Conservation (phyloP, 2,329 filamentous ascomycete genomes). For the Diaporthe amygdali region DNA sequence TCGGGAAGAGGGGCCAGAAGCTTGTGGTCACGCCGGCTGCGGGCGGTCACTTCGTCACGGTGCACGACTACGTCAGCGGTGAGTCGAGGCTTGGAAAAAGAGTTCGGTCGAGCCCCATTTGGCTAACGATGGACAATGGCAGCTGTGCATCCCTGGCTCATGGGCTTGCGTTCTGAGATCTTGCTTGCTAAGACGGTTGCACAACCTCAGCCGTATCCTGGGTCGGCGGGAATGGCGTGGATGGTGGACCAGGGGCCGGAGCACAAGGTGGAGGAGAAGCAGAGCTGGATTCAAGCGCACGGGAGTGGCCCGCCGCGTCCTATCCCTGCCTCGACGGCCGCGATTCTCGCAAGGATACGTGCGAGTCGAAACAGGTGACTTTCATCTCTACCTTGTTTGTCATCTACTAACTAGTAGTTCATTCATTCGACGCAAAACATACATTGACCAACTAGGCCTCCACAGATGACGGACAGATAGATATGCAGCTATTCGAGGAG, state of each 20-base stretch:
- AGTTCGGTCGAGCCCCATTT: background rate
- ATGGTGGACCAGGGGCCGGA: constrained; percentile 20
- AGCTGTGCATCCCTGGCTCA: constrained; percentile 35
- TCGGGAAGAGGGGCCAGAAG: constrained; percentile 27
- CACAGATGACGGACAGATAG: no score
- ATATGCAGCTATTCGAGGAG: background rate
- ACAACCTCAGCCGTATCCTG: constrained; percentile 3
- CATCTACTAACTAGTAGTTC: no score
- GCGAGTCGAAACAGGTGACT: constrained; percentile 1
- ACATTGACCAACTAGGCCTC: no score
- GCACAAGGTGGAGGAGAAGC: constrained; percentile 20
- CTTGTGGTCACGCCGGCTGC: constrained; percentile 30
- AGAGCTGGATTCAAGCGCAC: constrained; percentile 17
- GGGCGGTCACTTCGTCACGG: constrained; percentile 31
- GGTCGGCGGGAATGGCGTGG: constrained; percentile 16
- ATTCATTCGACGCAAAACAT: no score
- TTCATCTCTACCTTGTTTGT: constrained; percentile 8
- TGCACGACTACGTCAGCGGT: constrained; percentile 33
- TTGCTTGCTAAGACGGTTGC: constrained; percentile 26
- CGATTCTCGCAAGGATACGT: constrained; percentile 8
- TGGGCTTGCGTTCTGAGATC: constrained; percentile 28
- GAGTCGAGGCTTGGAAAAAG: constrained; percentile 12
- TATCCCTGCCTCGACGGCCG: background rate
- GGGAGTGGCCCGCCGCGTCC: constrained; percentile 5
- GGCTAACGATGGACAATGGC: constrained; percentile 17